Evolutionary conservation across 768 basidiomycete species (phyloP).

Genomic region (Hericium coralloides): DNA sequence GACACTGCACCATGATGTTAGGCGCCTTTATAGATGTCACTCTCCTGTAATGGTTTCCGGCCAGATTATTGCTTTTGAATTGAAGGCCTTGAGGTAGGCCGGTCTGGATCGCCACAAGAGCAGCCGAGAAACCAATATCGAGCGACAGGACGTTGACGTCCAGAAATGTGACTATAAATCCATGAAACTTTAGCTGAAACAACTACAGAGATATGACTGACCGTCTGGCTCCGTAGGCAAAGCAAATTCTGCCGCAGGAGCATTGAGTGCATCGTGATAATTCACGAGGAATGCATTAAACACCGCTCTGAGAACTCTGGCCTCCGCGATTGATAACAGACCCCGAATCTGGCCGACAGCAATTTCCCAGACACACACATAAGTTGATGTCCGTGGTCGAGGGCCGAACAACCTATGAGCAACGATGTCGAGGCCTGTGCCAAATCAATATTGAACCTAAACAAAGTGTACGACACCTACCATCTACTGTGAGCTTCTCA

Average conservation of each 20-base stretch:
- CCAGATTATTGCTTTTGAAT: constrained; percentile 68
- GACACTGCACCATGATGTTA: constrained; percentile 34
- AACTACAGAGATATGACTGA: constrained; percentile 25
- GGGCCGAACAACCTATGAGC: constrained; percentile 88
- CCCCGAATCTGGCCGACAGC: constrained; percentile 56
- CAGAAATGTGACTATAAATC: constrained; percentile 67
- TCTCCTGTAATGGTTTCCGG: constrained; percentile 57
- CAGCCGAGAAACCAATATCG: constrained; percentile 48
- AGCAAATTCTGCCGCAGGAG: constrained; percentile 63
- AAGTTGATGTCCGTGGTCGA: constrained; percentile 73
- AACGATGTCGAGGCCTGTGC: constrained; percentile 62
- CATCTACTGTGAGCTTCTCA: too few relatives aligned
- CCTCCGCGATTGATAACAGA: constrained; percentile 45
- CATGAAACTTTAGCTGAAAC: constrained; percentile 2
- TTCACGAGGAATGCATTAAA: constrained; percentile 54
- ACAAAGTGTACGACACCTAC: too few relatives aligned
- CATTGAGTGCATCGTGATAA: constrained; percentile 69
- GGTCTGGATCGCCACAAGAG: constrained; percentile 44
- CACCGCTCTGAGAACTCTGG: constrained; percentile 41
- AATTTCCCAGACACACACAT: constrained; percentile 92
- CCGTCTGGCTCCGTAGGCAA: constrained; percentile 70
- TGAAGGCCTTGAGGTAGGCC: constrained; percentile 49
- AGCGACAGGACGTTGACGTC: constrained; percentile 51
- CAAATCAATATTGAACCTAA: neutral
- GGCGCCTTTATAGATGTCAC: constrained; percentile 55